Base-by-base conservation (phyloP, 169 alveolate species). In the Plasmodium knowlesi region DNA sequence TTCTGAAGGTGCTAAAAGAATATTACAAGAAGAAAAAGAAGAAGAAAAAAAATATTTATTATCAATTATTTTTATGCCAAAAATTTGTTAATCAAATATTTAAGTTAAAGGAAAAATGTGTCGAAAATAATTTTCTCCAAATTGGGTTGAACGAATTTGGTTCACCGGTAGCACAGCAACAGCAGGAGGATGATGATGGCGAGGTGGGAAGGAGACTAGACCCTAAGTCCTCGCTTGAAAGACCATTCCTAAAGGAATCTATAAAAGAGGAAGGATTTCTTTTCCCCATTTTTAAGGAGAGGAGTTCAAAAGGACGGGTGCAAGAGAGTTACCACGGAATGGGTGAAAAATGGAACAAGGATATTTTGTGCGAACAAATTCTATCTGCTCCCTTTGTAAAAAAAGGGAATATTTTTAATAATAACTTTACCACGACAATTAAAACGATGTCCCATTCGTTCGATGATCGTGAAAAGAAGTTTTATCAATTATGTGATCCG, bases 121-220 rank as follows among this genome's bases (percentile, higher is more conserved):
- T 73, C 19, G 93, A 85, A 54, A 85, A 85, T 37, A 85, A 85
- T 28, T 74, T 85, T 32, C 67, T 85, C 37, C 74, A 76, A 85
- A n/a, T 73, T 30, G 25, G 41, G 41, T 10, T 53, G 14, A 9
- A 41, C 14, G 83, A 22, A 5, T 16, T 46, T 39, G 19, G 41
- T 32, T n/a, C 50, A 76, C 70, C 30, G 6, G 83, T n/a, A 5
- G 54, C 28, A 19, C 30, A 76, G 43, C n/a, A 76, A 73, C 30
- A 32, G 61, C 50, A 76, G 50, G 5, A 76, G 30, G 83, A 6
- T 25, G 28, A 32, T 8, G 22, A 32, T 32, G 61, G 43, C 12
- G 67, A 76, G 50, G 61, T 37, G 61, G 83, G 9, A 22, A 22
- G 16, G 61, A 50, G 25, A 50, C 61, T 14, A 4, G 83, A 76